phyloP scores from a whole-genome alignment of 2,329 filamentous ascomycete genomes.

The Pseudofabraea citricarpa region DNA sequence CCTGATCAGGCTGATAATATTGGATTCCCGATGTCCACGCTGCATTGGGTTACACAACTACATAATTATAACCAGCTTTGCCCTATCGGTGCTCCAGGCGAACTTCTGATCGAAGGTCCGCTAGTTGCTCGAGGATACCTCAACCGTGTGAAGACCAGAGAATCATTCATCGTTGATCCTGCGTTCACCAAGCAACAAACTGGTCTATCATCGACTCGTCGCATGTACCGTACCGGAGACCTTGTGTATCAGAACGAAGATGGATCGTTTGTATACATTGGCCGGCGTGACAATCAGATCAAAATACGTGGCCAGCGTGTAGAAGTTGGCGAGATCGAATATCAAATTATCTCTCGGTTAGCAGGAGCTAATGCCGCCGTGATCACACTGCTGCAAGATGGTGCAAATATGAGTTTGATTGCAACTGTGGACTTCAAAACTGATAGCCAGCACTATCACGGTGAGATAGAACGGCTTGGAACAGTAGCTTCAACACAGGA shows the following conservation, averaged over 20 bases:
- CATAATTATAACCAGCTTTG: conserved; percentile 9
- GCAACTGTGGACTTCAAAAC: conserved; percentile 2
- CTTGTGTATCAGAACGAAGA: conserved; percentile 46
- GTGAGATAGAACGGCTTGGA: background rate
- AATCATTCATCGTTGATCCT: conserved; percentile 11
- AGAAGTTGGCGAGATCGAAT: conserved; percentile 56
- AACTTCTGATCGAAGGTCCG: conserved; percentile 17
- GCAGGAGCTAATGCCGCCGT: background rate
- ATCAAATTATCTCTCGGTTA: conserved; percentile 2
- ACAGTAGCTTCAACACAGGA: background rate
- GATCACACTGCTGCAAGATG: background rate
- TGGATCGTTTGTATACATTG: conserved; percentile 54
- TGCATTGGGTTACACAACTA: conserved; percentile 11
- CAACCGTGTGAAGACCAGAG: conserved; percentile 12
- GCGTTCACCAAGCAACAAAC: conserved; percentile 30
- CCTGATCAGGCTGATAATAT: conserved; percentile 10
- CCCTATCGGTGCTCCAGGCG: conserved; percentile 14
- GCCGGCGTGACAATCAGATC: conserved; percentile 58
- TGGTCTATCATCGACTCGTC: conserved; percentile 3
- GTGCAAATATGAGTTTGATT: background rate
- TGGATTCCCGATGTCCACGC: conserved; percentile 5
- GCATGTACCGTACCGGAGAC: conserved; percentile 30
- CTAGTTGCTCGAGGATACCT: conserved; percentile 15
- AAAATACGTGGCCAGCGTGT: conserved; percentile 60
- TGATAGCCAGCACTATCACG: background rate